Percentiles rank a stretch among this genome's conserved stretches.
phyloP scores from a whole-genome alignment of 495 filamentous ascomycete species.

The Trichoderma parareesei region DNA sequence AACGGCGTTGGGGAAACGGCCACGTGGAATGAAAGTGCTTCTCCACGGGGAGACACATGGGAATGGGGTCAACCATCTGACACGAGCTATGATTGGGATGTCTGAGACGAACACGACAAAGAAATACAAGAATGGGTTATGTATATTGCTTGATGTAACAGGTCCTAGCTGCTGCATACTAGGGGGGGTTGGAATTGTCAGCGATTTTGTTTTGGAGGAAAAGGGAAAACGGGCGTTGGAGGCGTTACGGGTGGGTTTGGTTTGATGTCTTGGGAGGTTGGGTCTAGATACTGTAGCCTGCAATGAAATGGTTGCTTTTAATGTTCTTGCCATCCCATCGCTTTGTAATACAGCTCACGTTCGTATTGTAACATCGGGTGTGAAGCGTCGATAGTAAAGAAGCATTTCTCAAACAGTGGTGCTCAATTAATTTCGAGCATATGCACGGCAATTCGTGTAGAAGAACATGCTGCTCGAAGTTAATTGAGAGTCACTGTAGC shows the following conservation, averaged over 20 bases:
- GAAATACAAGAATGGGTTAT: neutral
- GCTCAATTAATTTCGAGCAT: too few relatives aligned
- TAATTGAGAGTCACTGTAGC: too few relatives aligned
- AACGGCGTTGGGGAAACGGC: slow-evolving; percentile 33
- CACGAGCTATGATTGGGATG: slow-evolving; percentile 26
- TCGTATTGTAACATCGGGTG: too few relatives aligned
- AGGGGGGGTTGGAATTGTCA: neutral
- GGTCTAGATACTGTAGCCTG: too few relatives aligned
- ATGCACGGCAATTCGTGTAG: too few relatives aligned
- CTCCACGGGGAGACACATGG: slow-evolving; percentile 11
- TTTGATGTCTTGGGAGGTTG: neutral
- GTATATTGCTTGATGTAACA: neutral
- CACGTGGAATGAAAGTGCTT: slow-evolving; percentile 18
- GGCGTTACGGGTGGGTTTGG: neutral
- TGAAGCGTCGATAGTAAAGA: too few relatives aligned
- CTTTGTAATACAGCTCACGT: too few relatives aligned
- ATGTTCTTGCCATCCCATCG: too few relatives aligned
- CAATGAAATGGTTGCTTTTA: too few relatives aligned
- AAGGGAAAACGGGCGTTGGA: neutral
- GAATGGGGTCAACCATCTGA: slow-evolving; percentile 18
- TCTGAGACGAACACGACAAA: neutral
- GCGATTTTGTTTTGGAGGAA: neutral
- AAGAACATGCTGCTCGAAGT: too few relatives aligned
- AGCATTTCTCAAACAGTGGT: too few relatives aligned
- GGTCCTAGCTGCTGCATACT: neutral